A percentile compares a stretch with the other conserved stretches of the same genome.
Conservation (phyloP, 768 basidiomycete genomes). For the Cubamyces sp. region DNA sequence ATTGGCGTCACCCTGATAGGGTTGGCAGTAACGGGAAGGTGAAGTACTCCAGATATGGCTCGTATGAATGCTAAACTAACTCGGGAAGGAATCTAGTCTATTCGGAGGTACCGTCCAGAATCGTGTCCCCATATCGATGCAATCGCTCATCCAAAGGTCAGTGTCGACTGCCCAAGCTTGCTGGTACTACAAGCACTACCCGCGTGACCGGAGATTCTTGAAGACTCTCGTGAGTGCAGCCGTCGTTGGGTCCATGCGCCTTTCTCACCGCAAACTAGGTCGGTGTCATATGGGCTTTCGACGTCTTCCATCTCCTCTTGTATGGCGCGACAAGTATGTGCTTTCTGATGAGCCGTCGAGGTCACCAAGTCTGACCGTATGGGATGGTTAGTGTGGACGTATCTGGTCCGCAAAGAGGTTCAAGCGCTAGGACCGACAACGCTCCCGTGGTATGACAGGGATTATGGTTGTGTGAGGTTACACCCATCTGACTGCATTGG, state of each 20-base stretch:
- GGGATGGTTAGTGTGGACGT: conserved; percentile 6
- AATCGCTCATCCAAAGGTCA: not conserved
- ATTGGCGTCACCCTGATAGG: conserved; percentile 14
- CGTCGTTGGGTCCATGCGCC: not conserved
- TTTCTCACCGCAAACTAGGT: not conserved
- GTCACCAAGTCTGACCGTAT: not conserved
- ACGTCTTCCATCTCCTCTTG: conserved; percentile 7
- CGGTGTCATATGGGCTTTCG: conserved; percentile 9
- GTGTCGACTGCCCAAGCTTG: conserved; percentile 10
- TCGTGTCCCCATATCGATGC: not conserved
- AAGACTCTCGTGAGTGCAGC: conserved; percentile 4
- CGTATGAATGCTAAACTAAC: not conserved
- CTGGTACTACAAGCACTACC: conserved; percentile 22
- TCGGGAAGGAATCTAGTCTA: not conserved
- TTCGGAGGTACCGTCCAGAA: conserved; percentile 5
- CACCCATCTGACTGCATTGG: not conserved
- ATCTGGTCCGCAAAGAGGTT: conserved; percentile 9
- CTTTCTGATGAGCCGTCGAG: not conserved
- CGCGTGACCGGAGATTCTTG: conserved; percentile 15
- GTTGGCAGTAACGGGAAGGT: conserved; percentile 16
- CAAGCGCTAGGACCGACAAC: not conserved
- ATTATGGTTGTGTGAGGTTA: not conserved
- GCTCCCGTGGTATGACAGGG: conserved; percentile 11
- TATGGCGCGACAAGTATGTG: conserved; percentile 12
- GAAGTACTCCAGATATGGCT: not conserved